Conservation (phyloP, 2,329 filamentous ascomycete species). For the Ceratocystis destructans region DNA sequence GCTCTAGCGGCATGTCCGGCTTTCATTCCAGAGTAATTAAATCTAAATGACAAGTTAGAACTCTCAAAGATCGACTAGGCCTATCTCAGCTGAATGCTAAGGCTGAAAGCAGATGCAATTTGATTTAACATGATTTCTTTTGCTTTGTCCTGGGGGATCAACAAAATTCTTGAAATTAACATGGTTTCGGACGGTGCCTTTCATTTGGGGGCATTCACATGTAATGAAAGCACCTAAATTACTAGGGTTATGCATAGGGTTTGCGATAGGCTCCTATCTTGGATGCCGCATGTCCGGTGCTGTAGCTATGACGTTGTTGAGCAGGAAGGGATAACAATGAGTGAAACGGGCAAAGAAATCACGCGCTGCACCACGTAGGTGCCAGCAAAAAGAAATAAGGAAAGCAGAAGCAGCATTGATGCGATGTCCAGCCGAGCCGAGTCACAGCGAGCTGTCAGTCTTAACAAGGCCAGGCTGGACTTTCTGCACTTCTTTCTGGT, state of each 20-base stretch:
- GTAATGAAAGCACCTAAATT: background rate
- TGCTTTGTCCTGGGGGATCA: background rate
- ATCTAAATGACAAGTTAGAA: no score
- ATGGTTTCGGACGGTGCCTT: background rate
- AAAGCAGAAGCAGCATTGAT: no score
- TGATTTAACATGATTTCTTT: no score
- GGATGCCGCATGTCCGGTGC: no score
- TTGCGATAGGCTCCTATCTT: no score
- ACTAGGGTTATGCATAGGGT: background rate
- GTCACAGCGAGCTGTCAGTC: no score
- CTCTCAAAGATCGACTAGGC: no score
- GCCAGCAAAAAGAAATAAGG: background rate
- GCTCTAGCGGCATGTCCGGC: background rate
- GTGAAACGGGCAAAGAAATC: background rate
- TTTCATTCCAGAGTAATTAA: background rate
- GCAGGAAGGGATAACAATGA: background rate
- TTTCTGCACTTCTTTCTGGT: no score
- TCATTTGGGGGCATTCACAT: background rate
- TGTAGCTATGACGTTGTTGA: background rate
- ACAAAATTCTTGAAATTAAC: background rate
- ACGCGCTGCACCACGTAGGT: background rate
- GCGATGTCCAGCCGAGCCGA: no score
- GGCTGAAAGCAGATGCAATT: background rate
- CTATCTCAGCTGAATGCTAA: background rate
- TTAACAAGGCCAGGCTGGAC: no score